Evolutionary conservation across 305 asterid species (phyloP), one percentile per base, ranked within the genome.

Genomic region (Fraxinus xanthoxyloides): DNA sequence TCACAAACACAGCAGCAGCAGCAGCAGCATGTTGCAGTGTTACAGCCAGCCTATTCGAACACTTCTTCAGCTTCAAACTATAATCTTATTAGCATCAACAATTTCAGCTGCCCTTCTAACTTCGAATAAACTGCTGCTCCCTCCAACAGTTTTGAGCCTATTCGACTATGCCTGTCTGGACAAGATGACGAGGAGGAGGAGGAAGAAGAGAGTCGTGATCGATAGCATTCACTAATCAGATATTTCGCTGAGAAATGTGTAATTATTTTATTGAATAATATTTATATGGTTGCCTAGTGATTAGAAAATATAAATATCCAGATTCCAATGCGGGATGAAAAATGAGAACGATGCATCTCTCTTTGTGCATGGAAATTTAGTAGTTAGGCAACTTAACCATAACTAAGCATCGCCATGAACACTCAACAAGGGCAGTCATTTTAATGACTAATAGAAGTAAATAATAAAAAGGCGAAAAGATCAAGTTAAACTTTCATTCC

Each of bases 51-150:
- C 31, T 91, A 91, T 73, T 95, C 98, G 32, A 92, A 90, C 82
- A 81, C 92, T 3, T 91, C 98, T 1, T 89, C 98, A 0, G 93
- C 92, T 80, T 93, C 98, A 9, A 92, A 89, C 87, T 90, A 59
- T 59, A 59, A 90, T 78, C 84, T 88, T 10, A 74, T 89, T 9
- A 88, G 84, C 85, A 56, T 91, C 65, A 89, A 87, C 63, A 87
- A 76, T 84, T 88, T 89, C 85, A 82, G 48, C 70, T 43, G 81
- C 30, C 80, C 83, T 46, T 7, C 17, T 59, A 82, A 79, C 80
- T 87, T 87, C 6, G 91, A 82, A 4, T 90, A 87, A 82, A 77
- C 88, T 24, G 23, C 81, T 15, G 78, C 87, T 69, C 85, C 87
- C 6, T 82, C 88, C 28, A 89, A 81, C 82, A 85, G 84, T 75